Conservation (phyloP, 2,329 filamentous ascomycete species). For the Diaporthe sp. region DNA sequence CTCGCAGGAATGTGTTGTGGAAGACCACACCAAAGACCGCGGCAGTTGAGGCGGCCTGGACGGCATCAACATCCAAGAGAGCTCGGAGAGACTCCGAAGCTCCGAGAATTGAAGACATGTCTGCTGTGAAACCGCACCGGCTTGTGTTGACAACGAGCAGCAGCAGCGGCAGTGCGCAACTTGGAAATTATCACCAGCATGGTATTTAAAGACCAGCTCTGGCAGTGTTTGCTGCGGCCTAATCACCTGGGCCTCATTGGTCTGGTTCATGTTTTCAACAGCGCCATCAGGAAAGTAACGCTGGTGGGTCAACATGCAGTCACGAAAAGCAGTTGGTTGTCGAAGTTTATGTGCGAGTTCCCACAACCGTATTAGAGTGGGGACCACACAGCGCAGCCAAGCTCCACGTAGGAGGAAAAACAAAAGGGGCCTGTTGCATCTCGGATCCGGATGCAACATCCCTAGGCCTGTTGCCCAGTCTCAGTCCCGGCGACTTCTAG, state of each 20-base stretch:
- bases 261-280: neutral
- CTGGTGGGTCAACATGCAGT: neutral
- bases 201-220: neutral
- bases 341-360: neutral
- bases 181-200: neutral
- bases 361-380: neutral
- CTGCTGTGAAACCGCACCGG: neutral
- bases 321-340: neutral
- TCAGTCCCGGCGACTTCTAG: neutral
- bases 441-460: conserved; percentile 14
- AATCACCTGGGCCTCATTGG: neutral
- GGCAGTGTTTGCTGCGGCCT: too few relatives aligned
- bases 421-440: neutral
- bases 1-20: conserved; percentile 18
- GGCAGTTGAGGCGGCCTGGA: neutral
- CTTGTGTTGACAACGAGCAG: neutral
- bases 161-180: neutral
- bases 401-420: neutral
- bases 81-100: neutral
- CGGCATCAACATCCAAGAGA: neutral
- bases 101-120: neutral
- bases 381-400: neutral
- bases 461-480: neutral
- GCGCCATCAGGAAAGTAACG: neutral
- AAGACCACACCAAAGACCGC: conserved; percentile 18